Base-by-base conservation (phyloP, 1,284 basidiomycete species). In the Puccinia coronata region DNA sequence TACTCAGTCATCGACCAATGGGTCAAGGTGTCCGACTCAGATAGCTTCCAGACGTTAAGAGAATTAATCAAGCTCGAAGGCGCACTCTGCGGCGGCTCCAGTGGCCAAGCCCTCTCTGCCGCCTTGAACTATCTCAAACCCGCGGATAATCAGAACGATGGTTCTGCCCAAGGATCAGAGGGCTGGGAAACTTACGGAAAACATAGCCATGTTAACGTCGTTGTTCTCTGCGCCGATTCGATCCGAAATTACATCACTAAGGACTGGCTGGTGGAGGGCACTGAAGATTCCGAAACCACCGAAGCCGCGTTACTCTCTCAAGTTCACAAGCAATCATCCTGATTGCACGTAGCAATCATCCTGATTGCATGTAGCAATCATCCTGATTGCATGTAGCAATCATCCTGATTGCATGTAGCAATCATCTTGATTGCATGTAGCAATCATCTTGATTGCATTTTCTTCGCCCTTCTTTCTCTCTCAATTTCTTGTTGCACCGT, bases 211-310 rank as follows among this genome's bases (percentile, higher is more conserved):
- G 89, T 89, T 85, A 99, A 98, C 85, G 94, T 97, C 6, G 93
- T 99, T 0, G 89, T 98, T 4, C 85, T 99, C 55, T 87, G 97
- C 59, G 91, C 96, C 36, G 96, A 99, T 85, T 93, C 94, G 93
- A 91, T 98, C 81, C 90, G 96, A 82, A 98, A 98, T 87, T 98
- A 98, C 87, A 96, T 98, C 90, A 93, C 92, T 87, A 97, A 96
- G 86, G 84, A 84, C 18, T 87, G 86, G 86, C 84, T 87, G 57
- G 71, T 84, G 28, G 84, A 83, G 51, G 83, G 82, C 39, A 41
- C 65, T 51, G 82, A 75, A n/a, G 31, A 49, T 47, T 61, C 57
- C 28, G 78, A 72, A 72, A 80, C 78, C 28, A 80, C 67, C 47
- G 78, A 80, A 51, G 67, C 67, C 23, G 78, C 39, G 20, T 63